Base-by-base conservation (phyloP, 2,329 filamentous ascomycete genomes). In the Gremmenia infestans region DNA sequence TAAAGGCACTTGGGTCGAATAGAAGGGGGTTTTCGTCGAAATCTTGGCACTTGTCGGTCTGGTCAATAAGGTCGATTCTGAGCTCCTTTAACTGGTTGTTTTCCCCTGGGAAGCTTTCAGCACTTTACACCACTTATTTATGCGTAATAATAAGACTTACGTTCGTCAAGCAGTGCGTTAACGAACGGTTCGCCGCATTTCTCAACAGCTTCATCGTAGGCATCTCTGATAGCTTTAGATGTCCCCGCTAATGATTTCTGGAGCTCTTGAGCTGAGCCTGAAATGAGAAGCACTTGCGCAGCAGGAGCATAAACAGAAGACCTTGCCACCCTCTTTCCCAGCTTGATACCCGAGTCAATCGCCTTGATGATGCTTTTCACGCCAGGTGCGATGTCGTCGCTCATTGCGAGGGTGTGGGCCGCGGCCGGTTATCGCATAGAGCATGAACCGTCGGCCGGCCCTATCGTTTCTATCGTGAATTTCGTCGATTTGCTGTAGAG, bases 321-420 rank as follows among this genome's bases (percentile, higher is more conserved):
- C 42, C 53, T 55, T 14, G 63, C 52, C 47, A 66, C 54, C 37
- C 58, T 65, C 51, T 55, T 60, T 25, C 60, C 60, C 50, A 69
- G 53, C 52, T 67, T 67, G 47, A 63, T 64, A 7, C 63, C 66
- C 11, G 55, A 57, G 40, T 68, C 62, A 8, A 67, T 52, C n/a
- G 63, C 60, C 55, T 66, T 69, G 36, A 66, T 46, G 23, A 69
- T 65, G 45, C 58, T 57, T 55, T 63, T 67, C 19, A 69, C 63
- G 15, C 65, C 65, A 51, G 63, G 45, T 23, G 61, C 60, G 50
- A 65, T 56, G 51, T 65, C 60, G 61, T 59, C 54, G 56, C 48
- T 61, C 62, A 65, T 66, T 28, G 47, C 25, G 28, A 39, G 47
- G 47, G 17, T 12, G 45, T 43, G 39, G 42, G 55, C 55, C 54